These are phyloP conservation scores for Geotrichum carabidarum DNA, from an alignment of 1,139 yeast species.

Conservation along the genomic window DNA sequence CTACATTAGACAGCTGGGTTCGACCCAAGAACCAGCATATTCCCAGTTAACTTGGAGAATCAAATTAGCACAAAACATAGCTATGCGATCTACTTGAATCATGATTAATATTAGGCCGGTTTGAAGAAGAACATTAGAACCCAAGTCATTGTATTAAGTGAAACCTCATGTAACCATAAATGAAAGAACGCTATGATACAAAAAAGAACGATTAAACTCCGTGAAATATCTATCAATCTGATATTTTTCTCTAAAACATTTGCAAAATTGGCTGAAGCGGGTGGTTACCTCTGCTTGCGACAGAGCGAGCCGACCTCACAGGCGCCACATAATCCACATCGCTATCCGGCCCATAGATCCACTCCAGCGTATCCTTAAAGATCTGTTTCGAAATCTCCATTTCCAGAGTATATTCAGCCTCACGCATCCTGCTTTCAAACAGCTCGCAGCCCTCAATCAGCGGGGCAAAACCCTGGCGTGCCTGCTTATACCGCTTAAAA, in stretches of 20 bases:
- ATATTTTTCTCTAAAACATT: no score
- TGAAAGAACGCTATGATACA: no score
- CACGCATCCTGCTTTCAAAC: slow-evolving; percentile 53
- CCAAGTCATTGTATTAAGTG: no score
- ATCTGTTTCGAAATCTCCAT: slow-evolving; percentile 45
- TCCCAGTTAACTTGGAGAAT: slow-evolving; percentile 6
- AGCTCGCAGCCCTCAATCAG: slow-evolving; percentile 74
- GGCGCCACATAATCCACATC: slow-evolving; percentile 21
- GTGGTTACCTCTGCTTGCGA: no score
- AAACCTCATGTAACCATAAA: no score
- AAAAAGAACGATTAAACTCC: no score
- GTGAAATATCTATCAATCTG: no score
- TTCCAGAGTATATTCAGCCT: slow-evolving; percentile 59
- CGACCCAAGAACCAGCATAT: slow-evolving; percentile 13
- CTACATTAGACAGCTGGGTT: slow-evolving; percentile 16
- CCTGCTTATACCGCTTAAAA: slow-evolving; percentile 59
- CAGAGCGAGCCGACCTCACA: background rate
- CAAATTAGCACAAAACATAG: background rate
- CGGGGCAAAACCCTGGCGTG: slow-evolving; percentile 46
- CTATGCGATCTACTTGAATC: no score
- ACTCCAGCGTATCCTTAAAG: slow-evolving; percentile 34
- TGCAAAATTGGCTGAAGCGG: no score
- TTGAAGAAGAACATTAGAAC: no score
- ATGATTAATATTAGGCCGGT: no score
- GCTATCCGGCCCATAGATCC: slow-evolving; percentile 35